Percentiles rank a stretch among this genome's conserved stretches.
These are phyloP conservation scores for Schizosaccharomyces lindneri DNA, from an alignment of 805 yeast species.

Conservation along the genomic window DNA sequence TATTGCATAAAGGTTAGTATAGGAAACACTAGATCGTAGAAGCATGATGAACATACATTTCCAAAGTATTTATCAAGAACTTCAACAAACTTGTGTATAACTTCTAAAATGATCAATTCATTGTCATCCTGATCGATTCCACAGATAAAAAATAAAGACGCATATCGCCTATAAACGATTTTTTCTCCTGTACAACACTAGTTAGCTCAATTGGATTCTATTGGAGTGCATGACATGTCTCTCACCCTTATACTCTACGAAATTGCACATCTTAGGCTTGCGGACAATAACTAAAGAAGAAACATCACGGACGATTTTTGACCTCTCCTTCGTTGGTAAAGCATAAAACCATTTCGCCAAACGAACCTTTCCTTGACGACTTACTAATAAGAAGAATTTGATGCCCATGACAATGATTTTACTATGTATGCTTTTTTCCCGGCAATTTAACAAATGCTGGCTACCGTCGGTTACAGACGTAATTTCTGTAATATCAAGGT, in stretches of 20 bases:
- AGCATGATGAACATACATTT: conserved; percentile 23
- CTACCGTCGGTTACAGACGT: too few relatives aligned
- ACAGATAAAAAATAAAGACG: conserved; percentile 67
- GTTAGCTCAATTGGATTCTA: background rate
- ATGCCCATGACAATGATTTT: conserved; percentile 29
- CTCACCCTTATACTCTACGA: conserved; percentile 47
- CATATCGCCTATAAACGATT: conserved; percentile 74
- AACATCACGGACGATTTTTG: conserved; percentile 59
- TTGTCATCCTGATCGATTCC: conserved; percentile 57
- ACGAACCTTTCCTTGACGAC: conserved; percentile 88
- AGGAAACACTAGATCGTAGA: background rate
- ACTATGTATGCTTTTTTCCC: background rate
- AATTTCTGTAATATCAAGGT: too few relatives aligned
- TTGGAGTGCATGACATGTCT: background rate
- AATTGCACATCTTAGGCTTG: conserved; percentile 86
- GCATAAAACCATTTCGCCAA: conserved; percentile 83
- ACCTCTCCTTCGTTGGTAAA: conserved; percentile 60
- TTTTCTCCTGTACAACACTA: conserved; percentile 29
- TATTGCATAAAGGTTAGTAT: background rate
- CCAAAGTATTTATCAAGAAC: conserved; percentile 64
- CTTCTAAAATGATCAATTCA: conserved; percentile 60
- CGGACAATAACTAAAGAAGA: conserved; percentile 66
- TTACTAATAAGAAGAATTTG: conserved; percentile 53
- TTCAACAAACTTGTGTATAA: conserved; percentile 72
- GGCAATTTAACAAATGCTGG: too few relatives aligned